phyloP scores from a whole-genome alignment of 2,329 filamentous ascomycete genomes.

The Clathrospora elynae region DNA sequence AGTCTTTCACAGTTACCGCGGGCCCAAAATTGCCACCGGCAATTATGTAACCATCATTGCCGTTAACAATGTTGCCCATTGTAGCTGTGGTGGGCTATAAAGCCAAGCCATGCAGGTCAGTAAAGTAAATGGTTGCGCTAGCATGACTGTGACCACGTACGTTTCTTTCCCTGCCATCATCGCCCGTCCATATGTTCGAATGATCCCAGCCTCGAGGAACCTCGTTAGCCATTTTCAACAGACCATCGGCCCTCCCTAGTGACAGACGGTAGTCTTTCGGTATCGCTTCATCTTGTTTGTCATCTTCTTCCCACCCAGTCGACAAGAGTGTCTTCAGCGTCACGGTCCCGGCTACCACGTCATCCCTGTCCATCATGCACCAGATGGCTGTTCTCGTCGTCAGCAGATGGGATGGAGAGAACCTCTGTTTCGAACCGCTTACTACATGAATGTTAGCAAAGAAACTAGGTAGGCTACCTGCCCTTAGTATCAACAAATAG shows the following conservation, averaged over 20 bases:
- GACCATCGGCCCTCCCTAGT: conserved; percentile 10
- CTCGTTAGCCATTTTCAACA: conserved; percentile 9
- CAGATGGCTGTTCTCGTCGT: conserved; percentile 8
- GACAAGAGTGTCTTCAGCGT: conserved; percentile 8
- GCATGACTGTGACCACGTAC: conserved; percentile 10
- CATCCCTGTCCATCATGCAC: conserved; percentile 7
- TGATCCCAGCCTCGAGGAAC: conserved; percentile 6
- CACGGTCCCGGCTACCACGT: conserved; percentile 7
- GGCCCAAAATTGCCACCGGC: conserved; percentile 8
- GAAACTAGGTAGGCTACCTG: conserved; percentile 6
- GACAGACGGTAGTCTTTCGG: neutral
- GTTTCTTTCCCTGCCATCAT: conserved; percentile 4
- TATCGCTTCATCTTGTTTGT: conserved; percentile 1
- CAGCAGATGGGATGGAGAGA: conserved; percentile 10
- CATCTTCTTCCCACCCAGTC: conserved; percentile 9
- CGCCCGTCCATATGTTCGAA: conserved; percentile 4
- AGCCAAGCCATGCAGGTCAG: conserved; percentile 11
- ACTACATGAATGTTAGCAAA: conserved; percentile 10
- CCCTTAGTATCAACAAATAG: too few species aligned
- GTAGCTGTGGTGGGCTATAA: conserved; percentile 6
- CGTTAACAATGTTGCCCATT: conserved; percentile 12
- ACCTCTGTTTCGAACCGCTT: conserved; percentile 7
- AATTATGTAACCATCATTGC: conserved; percentile 11
- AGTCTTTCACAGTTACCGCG: too few species aligned
- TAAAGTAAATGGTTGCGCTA: conserved; percentile 12